Evolutionary conservation across 495 filamentous ascomycete genomes (phyloP), one percentile per base, ranked within the genome.

Genomic region (Xylaria castorea): DNA sequence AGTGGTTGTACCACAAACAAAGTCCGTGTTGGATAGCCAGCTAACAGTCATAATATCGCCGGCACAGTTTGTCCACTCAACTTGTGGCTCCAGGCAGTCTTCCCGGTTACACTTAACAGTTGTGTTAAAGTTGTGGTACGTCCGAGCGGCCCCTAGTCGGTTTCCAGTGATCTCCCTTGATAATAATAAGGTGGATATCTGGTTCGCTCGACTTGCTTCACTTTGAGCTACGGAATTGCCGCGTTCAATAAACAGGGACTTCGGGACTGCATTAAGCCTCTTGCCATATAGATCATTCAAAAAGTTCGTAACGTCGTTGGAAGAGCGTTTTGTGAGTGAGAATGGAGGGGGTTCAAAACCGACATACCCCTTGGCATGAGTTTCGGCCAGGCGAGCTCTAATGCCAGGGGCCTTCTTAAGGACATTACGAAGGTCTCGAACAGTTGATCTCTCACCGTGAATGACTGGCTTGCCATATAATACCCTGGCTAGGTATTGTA

Each of bases 1-100:
- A 36, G 92, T 90, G 3, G 91, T 90, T 2, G 93, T 92, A 2
- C 94, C 94, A 66, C 85, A 87, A 34, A 89, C 73, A 66, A 88
- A 88, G n/a, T 74, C 77, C 16, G 84, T 81, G 68, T 87, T 80
- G 1, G 84, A 82, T 0, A 84, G 74, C 90, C 90, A 92, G 38
- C 81, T 82, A 16, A 90, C 81, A 30, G 86, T 87, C 57, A 83
- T 80, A 25, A 92, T 88, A 75, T 91, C 89, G 8, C 89, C 88
- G 42, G 88, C 89, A 40, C 85, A 87, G 48, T 87, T 83, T 1
- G 83, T 85, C 84, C 85, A 89, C 68, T 88, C 84, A 0, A 81
- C 77, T 55, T 80, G 78, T 12, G 81, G 79, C 42, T 81, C 79
- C 18, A 89, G 51, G 8, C 76, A 75, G 62, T 89, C 86, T 71